Percentiles rank a stretch among this genome's conserved stretches.
Conservation (phyloP, 78 protist species). For the slime mould (Dictyostelium discoideum) region DNA sequence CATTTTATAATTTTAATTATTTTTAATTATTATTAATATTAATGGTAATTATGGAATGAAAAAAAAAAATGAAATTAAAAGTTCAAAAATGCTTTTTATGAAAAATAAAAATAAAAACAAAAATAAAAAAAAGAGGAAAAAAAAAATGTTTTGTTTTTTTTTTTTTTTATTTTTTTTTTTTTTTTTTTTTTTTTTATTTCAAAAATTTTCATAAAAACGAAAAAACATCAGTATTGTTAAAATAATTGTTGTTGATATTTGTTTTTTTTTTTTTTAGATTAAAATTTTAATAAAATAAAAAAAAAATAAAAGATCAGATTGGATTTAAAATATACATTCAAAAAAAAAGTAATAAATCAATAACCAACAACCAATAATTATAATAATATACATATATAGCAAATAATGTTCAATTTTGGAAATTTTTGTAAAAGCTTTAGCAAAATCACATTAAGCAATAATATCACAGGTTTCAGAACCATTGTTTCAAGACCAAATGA, state of each 20-base stretch:
- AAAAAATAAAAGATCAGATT: neutral
- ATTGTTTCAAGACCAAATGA: constrained; percentile 9
- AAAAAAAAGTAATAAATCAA: no score
- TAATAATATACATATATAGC: neutral
- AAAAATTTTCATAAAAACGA: neutral
- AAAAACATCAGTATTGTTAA: neutral
- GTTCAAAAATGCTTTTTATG: no score
- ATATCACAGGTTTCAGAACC: constrained; percentile 18
- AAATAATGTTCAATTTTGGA: neutral
- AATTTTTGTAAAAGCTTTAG: constrained; percentile 11
- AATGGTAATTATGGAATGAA: neutral
- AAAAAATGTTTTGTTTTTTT: neutral
- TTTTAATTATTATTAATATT: no score
- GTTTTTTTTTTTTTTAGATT: neutral
- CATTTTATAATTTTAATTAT: neutral
- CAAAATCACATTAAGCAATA: neutral
- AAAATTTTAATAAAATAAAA: no score
- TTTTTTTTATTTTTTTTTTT: neutral
- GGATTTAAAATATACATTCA: neutral
- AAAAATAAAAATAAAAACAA: no score
- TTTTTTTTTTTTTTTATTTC: constrained; percentile 4
- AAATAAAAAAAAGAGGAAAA: neutral
- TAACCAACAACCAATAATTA: neutral
- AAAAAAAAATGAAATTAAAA: neutral
- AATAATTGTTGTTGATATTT: neutral